Base-by-base conservation (phyloP, 371 early-diverging fungal genomes). In the Mortierella sp. region DNA sequence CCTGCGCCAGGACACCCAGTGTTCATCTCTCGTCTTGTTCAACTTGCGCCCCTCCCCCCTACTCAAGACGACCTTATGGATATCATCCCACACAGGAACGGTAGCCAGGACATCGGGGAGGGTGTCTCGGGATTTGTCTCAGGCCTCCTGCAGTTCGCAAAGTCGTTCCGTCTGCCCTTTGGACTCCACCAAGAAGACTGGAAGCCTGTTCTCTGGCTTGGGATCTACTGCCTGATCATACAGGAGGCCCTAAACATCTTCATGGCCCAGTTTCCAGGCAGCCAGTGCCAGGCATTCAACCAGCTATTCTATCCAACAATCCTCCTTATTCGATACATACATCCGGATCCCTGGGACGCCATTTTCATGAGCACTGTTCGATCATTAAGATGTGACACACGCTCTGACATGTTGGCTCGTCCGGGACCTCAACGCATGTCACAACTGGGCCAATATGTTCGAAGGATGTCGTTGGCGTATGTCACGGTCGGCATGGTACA, bases 71-170 rank as follows among this genome's bases (percentile, higher is more conserved):
- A n/a, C n/a, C n/a, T n/a, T n/a, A n/a, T n/a, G n/a, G n/a, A n/a
- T n/a, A n/a, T n/a, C n/a, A n/a, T n/a, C n/a, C n/a, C n/a, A n/a
- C n/a, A n/a, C n/a, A n/a, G n/a, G 24, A 40, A 31, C 27, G 29
- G 25, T 13, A 59, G 59, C 57, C 62, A 58, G 13, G 54, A 58
- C 24, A 28, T 49, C 34, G 64, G 68, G 31, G 61, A 64, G 28
- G 41, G 19, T 37, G 40, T 68, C 50, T 63, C 69, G 3, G 64
- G 60, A n/a, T 68, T 76, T 19, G 53, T 57, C 45, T 76, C 76
- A 3, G 76, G 76, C 2, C 49, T 76, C 34, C 62, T 68, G 47
- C 76, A 68, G 17, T 59, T 73, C n/a, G n/a, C n/a, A n/a, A n/a
- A n/a, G n/a, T n/a, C n/a, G n/a, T n/a, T n/a, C n/a, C n/a, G n/a